A percentile compares a stretch with the other conserved stretches of the same genome.
Evolutionary conservation across 2,329 filamentous ascomycete genomes (phyloP).

Genomic region (Chaetomium sp.): DNA sequence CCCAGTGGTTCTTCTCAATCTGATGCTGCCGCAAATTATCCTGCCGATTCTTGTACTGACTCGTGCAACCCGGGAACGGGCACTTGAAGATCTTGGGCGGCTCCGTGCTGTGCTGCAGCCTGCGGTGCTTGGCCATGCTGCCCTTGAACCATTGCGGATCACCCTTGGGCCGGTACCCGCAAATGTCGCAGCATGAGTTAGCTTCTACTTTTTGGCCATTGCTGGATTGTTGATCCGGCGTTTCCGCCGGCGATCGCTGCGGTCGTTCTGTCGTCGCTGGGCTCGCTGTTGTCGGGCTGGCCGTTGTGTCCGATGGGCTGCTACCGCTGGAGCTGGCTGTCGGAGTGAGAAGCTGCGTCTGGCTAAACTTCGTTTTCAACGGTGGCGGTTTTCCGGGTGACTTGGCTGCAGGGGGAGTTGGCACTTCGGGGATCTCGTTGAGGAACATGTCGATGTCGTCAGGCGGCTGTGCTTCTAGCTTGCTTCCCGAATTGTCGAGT

Average conservation of each 20-base stretch:
- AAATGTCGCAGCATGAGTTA: slow-evolving; percentile 43
- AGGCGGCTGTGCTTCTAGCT: background rate
- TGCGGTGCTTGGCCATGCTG: slow-evolving; percentile 54
- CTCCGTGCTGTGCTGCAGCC: slow-evolving; percentile 44
- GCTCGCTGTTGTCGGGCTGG: background rate
- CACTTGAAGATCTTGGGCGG: slow-evolving; percentile 48
- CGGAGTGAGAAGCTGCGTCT: slow-evolving; percentile 6
- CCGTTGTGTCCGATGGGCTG: slow-evolving; percentile 3
- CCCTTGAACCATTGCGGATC: slow-evolving; percentile 53
- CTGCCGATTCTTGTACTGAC: slow-evolving; percentile 48
- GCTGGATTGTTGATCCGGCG: slow-evolving; percentile 5
- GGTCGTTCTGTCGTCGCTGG: slow-evolving; percentile 3
- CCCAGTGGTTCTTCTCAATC: slow-evolving; percentile 49
- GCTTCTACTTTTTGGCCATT: slow-evolving; percentile 32
- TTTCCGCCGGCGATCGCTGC: slow-evolving; percentile 1
- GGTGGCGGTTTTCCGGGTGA: background rate
- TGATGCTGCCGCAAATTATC: slow-evolving; percentile 53
- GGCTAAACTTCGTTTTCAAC: background rate
- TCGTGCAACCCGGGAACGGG: slow-evolving; percentile 46
- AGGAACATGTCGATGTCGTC: slow-evolving; percentile 21
- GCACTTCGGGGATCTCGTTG: slow-evolving; percentile 10
- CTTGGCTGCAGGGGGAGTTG: background rate
- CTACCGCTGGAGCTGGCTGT: slow-evolving; percentile 8
- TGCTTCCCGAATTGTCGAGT: slow-evolving; percentile 14
- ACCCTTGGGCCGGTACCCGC: slow-evolving; percentile 50